These are phyloP conservation scores for Ligustrum vulgare DNA, from an alignment of 257 asterid species.

Conservation along the genomic window DNA sequence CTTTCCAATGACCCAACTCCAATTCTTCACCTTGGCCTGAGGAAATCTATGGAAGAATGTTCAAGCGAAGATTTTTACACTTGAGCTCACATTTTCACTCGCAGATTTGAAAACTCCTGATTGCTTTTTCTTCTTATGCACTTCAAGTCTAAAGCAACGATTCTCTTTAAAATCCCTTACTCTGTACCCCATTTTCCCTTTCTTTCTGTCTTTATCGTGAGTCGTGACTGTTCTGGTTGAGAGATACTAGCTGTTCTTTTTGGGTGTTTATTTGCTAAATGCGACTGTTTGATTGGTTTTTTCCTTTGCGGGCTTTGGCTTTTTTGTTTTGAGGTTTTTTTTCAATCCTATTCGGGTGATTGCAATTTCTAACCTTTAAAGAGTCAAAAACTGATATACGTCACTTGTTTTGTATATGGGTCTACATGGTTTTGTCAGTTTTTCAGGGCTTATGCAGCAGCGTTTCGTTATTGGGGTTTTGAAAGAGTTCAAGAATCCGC, in stretches of 20 bases:
- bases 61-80: slow-evolving; percentile 21
- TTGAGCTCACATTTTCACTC: slow-evolving; percentile 19
- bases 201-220: not conserved
- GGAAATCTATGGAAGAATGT: slow-evolving; percentile 3
- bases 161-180: not conserved
- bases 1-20: slow-evolving; percentile 11
- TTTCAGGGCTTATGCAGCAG: not conserved
- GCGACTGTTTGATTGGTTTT: slow-evolving; percentile 8
- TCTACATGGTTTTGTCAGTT: slow-evolving; percentile 8
- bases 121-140: not conserved
- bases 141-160: slow-evolving; percentile 7
- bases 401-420: not conserved
- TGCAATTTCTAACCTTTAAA: slow-evolving; percentile 23
- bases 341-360: slow-evolving; percentile 18
- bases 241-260: not conserved
- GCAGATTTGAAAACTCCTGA: slow-evolving; percentile 28
- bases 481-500: slow-evolving; percentile 2
- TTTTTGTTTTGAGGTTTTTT: not conserved
- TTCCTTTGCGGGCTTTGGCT: not conserved
- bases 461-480: not conserved
- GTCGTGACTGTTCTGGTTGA: not conserved
- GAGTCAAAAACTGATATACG: not conserved
- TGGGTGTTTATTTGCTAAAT: slow-evolving; percentile 4
- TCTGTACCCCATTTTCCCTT: slow-evolving; percentile 4
- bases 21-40: slow-evolving; percentile 8